Evolutionary conservation across 2,329 filamentous ascomycete genomes (phyloP).

Genomic region (Zarea fungicola): DNA sequence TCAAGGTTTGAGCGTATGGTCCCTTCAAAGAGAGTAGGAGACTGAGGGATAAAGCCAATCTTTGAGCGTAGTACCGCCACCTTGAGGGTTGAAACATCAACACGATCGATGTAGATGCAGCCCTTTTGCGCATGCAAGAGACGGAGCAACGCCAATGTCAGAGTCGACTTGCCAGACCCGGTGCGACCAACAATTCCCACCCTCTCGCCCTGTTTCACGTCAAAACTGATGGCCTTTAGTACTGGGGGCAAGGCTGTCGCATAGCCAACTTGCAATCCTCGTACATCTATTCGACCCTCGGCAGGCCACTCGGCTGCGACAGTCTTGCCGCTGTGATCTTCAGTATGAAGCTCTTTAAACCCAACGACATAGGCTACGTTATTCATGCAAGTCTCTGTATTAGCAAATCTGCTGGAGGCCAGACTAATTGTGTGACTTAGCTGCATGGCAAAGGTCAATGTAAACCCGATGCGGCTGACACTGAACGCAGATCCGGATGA

Average conservation of each 20-base stretch:
- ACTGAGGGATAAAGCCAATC: conserved; percentile 14
- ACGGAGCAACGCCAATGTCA: conserved; percentile 4
- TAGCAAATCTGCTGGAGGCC: background rate
- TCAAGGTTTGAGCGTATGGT: background rate
- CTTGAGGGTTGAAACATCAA: conserved; percentile 6
- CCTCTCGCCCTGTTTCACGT: background rate
- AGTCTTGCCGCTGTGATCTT: background rate
- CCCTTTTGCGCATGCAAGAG: background rate
- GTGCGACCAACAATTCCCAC: background rate
- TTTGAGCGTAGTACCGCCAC: conserved; percentile 8
- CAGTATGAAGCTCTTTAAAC: background rate
- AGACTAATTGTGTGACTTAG: background rate
- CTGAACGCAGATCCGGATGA: background rate
- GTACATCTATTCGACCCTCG: background rate
- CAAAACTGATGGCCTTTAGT: background rate
- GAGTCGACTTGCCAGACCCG: background rate
- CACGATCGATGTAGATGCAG: conserved; percentile 8
- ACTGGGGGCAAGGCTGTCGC: background rate
- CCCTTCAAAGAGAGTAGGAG: conserved; percentile 4
- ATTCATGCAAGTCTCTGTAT: background rate
- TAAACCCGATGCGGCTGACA: background rate
- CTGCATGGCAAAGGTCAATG: background rate
- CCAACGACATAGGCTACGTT: background rate
- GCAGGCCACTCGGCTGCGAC: background rate
- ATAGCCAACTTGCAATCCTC: background rate